These are phyloP conservation scores for Cnidoscolus chayamansa DNA, from an alignment of 441 rosid species.

Conservation along the genomic window DNA sequence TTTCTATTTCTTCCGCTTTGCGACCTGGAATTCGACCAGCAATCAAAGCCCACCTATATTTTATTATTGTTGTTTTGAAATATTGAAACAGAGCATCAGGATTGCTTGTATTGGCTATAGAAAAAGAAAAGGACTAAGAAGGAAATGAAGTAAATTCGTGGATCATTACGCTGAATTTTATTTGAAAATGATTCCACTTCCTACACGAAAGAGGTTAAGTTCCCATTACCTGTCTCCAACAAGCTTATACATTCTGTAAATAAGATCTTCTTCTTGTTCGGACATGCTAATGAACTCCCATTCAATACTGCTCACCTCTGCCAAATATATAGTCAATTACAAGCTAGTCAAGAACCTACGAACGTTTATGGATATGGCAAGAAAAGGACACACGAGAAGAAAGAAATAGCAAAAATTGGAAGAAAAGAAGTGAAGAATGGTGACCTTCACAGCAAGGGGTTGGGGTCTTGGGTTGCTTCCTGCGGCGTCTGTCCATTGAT, in stretches of 20 bases:
- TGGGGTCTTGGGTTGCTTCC: slow-evolving; percentile 46
- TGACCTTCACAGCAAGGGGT: slow-evolving; percentile 52
- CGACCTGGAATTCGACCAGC: slow-evolving; percentile 85
- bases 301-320: slow-evolving; percentile 87
- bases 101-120: too few species aligned
- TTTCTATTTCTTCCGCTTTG: slow-evolving; percentile 84
- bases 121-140: too few species aligned
- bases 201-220: too few species aligned
- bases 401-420: background rate
- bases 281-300: slow-evolving; percentile 90
- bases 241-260: slow-evolving; percentile 78
- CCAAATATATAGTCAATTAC: background rate
- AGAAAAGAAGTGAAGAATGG: background rate
- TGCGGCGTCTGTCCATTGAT: slow-evolving; percentile 59
- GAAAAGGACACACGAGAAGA: background rate
- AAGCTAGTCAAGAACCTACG: background rate
- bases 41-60: slow-evolving; percentile 71
- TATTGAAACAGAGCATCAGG: background rate
- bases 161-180: too few species aligned
- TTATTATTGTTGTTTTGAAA: background rate
- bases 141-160: too few species aligned
- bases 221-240: slow-evolving; percentile 67
- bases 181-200: too few species aligned
- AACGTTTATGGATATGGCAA: background rate
- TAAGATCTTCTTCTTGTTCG: slow-evolving; percentile 88